Conservation (phyloP, 148 eudicot species). For the Spergularia bocconei region DNA sequence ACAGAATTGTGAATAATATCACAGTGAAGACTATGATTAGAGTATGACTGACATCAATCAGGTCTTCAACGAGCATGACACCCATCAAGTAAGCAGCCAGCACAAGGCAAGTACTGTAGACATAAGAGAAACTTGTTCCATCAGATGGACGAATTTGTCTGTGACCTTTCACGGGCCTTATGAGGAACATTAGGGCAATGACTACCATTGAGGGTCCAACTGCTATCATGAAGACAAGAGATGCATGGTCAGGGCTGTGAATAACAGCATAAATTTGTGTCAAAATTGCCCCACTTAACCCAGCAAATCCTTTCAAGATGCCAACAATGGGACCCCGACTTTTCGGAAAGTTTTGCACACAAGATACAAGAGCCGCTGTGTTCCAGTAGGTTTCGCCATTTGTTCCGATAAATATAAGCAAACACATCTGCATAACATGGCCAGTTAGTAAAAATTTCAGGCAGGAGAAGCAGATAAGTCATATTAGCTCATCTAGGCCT, state of each 20-base stretch:
- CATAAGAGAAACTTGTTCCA: constrained; percentile 54
- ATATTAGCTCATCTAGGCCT: background rate
- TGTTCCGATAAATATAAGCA: constrained; percentile 80
- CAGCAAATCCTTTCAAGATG: constrained; percentile 93
- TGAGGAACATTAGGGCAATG: constrained; percentile 73
- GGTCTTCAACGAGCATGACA: constrained; percentile 84
- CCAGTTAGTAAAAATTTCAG: constrained; percentile 7
- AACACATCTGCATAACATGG: constrained; percentile 60
- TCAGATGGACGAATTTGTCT: constrained; percentile 70
- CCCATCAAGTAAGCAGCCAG: constrained; percentile 94
- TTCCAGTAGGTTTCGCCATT: constrained; percentile 96
- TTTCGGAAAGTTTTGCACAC: constrained; percentile 95
- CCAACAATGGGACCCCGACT: constrained; percentile 92
- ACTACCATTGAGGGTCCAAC: constrained; percentile 88
- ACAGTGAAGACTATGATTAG: constrained; percentile 60
- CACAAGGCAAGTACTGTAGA: constrained; percentile 69
- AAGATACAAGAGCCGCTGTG: constrained; percentile 78
- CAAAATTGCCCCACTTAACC: constrained; percentile 81
- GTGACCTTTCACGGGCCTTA: constrained; percentile 89
- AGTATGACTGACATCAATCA: constrained; percentile 50
- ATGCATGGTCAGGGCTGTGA: constrained; percentile 71
- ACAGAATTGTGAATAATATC: constrained; percentile 50
- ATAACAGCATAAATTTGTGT: constrained; percentile 67
- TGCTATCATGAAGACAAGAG: constrained; percentile 91
- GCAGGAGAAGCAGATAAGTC: background rate